These are phyloP conservation scores for Calonectria montana DNA, from an alignment of 2,329 filamentous ascomycete species.

Conservation along the genomic window DNA sequence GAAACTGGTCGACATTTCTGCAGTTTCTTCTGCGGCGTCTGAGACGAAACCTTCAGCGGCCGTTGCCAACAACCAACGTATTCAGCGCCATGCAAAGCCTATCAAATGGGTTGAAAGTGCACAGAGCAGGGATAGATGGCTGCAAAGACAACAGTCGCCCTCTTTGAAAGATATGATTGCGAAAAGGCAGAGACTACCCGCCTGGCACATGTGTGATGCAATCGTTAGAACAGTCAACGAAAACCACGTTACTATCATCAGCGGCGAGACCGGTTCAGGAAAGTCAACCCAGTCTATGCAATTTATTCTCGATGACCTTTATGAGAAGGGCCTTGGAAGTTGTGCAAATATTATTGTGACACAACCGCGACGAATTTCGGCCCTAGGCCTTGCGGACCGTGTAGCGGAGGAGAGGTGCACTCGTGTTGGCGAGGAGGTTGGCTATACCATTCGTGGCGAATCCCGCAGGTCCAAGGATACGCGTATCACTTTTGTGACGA, in stretches of 20 bases:
- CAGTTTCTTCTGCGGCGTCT: slow-evolving; percentile 76
- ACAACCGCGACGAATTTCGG: slow-evolving; percentile 93
- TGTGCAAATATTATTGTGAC: slow-evolving; percentile 94
- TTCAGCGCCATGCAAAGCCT: slow-evolving; percentile 63
- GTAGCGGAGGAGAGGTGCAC: slow-evolving; percentile 92
- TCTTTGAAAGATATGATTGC: slow-evolving; percentile 80
- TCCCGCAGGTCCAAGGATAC: slow-evolving; percentile 80
- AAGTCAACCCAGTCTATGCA: slow-evolving; percentile 98
- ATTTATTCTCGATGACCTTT: slow-evolving; percentile 93
- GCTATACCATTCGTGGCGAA: slow-evolving; percentile 92
- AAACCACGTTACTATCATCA: slow-evolving; percentile 94
- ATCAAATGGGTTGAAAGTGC: slow-evolving; percentile 73
- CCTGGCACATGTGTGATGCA: slow-evolving; percentile 83
- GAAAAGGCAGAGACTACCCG: slow-evolving; percentile 80
- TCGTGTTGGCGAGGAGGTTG: slow-evolving; percentile 85
- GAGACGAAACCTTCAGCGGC: slow-evolving; percentile 56
- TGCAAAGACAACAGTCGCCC: slow-evolving; percentile 71
- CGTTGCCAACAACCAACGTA: slow-evolving; percentile 43
- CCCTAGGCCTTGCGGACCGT: slow-evolving; percentile 91
- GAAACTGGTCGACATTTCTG: slow-evolving; percentile 83
- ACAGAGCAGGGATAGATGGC: slow-evolving; percentile 75
- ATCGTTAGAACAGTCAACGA: slow-evolving; percentile 81
- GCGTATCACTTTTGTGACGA: slow-evolving; percentile 95
- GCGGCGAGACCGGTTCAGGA: slow-evolving; percentile 95
- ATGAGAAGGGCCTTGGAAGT: slow-evolving; percentile 78